A percentile compares a stretch with the other conserved stretches of the same genome.
phyloP scores from a whole-genome alignment of 1,284 basidiomycete species.

The Cryptococcus amylolentus region DNA sequence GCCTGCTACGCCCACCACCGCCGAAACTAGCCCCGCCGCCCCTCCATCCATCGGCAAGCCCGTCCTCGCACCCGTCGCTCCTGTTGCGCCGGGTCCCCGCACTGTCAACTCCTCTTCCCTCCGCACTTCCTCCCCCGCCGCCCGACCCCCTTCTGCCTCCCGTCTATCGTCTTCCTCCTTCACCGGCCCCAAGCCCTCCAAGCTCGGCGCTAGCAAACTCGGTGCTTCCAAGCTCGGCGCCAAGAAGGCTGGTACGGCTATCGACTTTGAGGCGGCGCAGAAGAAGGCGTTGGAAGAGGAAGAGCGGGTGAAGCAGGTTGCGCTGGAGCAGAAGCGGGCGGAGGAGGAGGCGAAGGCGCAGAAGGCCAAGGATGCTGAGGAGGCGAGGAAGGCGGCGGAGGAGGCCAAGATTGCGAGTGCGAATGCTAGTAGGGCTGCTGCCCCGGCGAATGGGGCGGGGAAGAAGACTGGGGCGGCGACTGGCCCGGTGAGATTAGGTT shows the following conservation, averaged over 20 bases:
- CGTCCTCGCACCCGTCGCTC: no score
- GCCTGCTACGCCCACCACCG: conserved; percentile 27
- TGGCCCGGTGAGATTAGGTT: conserved; percentile 60
- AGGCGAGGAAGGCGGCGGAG: conserved; percentile 56
- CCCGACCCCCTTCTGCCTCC: conserved; percentile 55
- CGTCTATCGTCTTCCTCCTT: conserved; percentile 20
- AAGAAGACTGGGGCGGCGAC: conserved; percentile 37
- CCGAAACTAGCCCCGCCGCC: conserved; percentile 26
- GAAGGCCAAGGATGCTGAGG: conserved; percentile 55
- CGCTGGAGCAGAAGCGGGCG: conserved; percentile 78
- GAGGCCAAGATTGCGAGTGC: conserved; percentile 29
- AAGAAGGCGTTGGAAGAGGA: conserved; percentile 81
- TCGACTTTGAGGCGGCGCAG: conserved; percentile 90
- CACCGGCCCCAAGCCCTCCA: conserved; percentile 32
- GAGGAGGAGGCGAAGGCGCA: conserved; percentile 56
- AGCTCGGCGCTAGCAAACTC: conserved; percentile 64
- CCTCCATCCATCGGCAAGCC: conserved; percentile 43
- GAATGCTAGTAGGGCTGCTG: conserved; percentile 14
- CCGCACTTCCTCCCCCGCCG: conserved; percentile 48
- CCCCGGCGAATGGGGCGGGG: conserved; percentile 30
- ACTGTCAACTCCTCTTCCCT: conserved; percentile 54
- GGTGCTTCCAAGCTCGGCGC: conserved; percentile 76
- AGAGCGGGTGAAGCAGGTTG: conserved; percentile 79
- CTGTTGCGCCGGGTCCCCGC: conserved; percentile 29
- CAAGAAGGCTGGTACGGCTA: conserved; percentile 67